These are phyloP conservation scores for Fusarium temperatum DNA, from an alignment of 2,329 filamentous ascomycete genomes.

Conservation along the genomic window DNA sequence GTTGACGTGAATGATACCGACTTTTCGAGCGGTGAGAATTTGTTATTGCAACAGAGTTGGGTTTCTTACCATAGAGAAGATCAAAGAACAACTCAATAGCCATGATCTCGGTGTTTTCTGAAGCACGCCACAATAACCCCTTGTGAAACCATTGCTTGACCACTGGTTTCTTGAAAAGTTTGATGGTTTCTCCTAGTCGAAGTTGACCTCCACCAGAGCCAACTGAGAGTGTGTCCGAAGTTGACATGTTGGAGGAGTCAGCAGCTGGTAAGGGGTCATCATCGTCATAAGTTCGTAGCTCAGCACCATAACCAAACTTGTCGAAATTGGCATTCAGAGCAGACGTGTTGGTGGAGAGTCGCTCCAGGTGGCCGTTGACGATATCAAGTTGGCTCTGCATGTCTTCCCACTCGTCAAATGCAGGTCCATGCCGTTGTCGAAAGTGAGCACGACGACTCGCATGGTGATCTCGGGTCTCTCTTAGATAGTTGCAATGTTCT, in stretches of 20 bases:
- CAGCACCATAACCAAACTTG: slow-evolving; percentile 70
- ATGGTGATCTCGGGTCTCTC: slow-evolving; percentile 62
- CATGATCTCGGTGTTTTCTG: slow-evolving; percentile 66
- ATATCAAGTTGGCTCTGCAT: slow-evolving; percentile 62
- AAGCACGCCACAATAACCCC: slow-evolving; percentile 69
- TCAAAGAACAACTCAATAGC: slow-evolving; percentile 73
- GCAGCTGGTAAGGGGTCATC: slow-evolving; percentile 21
- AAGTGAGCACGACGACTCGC: slow-evolving; percentile 57
- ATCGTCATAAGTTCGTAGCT: slow-evolving; percentile 59
- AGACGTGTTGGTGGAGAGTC: slow-evolving; percentile 63
- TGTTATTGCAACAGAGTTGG: background rate
- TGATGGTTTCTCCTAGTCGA: slow-evolving; percentile 56
- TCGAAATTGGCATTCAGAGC: slow-evolving; percentile 68
- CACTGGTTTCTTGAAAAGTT: slow-evolving; percentile 66
- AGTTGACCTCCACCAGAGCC: slow-evolving; percentile 24
- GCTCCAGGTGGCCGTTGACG: slow-evolving; percentile 62
- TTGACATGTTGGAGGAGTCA: slow-evolving; percentile 33
- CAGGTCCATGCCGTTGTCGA: slow-evolving; percentile 57
- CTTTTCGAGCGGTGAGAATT: slow-evolving; percentile 38
- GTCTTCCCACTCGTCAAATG: slow-evolving; percentile 65
- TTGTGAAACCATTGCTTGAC: slow-evolving; percentile 74
- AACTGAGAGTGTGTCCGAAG: slow-evolving; percentile 40
- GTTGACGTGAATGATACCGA: slow-evolving; percentile 71
- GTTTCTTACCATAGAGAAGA: slow-evolving; percentile 59
- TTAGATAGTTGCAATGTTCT: slow-evolving; percentile 57